Conservation (phyloP, 2,329 filamentous ascomycete genomes). For the Furcasterigmium sp. region DNA sequence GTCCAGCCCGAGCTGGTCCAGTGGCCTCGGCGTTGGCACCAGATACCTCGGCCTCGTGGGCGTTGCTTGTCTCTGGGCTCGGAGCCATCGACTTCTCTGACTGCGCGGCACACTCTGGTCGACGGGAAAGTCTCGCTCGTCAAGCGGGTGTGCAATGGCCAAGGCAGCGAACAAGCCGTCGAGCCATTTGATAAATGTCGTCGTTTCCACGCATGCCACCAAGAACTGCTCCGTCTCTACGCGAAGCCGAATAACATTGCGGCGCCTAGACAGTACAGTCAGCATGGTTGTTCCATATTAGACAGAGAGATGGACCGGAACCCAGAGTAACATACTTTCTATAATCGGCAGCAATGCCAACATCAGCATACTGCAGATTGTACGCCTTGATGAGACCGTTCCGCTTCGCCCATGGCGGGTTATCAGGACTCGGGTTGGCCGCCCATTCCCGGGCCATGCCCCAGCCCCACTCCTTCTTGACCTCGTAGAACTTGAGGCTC, state of each 20-base stretch:
- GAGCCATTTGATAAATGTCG: slow-evolving; percentile 64
- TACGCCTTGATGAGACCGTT: slow-evolving; percentile 61
- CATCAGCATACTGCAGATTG: slow-evolving; percentile 68
- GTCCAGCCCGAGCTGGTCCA: slow-evolving; percentile 1
- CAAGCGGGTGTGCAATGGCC: slow-evolving; percentile 63
- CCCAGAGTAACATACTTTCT: slow-evolving; percentile 56
- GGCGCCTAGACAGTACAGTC: no score
- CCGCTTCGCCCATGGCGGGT: slow-evolving; percentile 44
- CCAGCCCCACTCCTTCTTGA: slow-evolving; percentile 53
- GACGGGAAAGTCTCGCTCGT: slow-evolving; percentile 61
- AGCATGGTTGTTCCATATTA: background rate
- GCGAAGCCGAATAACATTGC: slow-evolving; percentile 66
- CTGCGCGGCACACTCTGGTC: slow-evolving; percentile 58
- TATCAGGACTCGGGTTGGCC: slow-evolving; percentile 36
- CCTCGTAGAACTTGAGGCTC: slow-evolving; percentile 58
- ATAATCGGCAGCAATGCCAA: slow-evolving; percentile 69
- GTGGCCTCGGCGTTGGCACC: slow-evolving; percentile 10
- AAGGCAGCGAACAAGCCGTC: slow-evolving; percentile 68
- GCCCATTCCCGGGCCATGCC: slow-evolving; percentile 40
- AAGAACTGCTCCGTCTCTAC: slow-evolving; percentile 71
- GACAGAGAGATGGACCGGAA: no score
- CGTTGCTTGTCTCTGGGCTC: slow-evolving; percentile 25
- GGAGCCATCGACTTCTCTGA: slow-evolving; percentile 46
- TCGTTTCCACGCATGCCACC: slow-evolving; percentile 59
- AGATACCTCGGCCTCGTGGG: slow-evolving; percentile 12